Base-by-base conservation (phyloP, 78 protist species). In the Dictyostelium firmibasis region DNA sequence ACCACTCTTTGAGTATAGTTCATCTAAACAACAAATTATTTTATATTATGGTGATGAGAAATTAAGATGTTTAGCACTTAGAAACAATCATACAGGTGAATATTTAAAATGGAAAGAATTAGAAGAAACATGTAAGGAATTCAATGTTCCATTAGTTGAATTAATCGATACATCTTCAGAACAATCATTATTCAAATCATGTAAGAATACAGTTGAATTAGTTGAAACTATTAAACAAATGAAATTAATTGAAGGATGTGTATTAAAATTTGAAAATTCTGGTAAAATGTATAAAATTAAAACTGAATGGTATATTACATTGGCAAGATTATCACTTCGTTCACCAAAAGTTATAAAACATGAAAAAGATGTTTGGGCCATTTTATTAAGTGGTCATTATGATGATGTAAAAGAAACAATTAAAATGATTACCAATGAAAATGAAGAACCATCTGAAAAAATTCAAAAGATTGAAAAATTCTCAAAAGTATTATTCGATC, bases 341-440 rank as follows among this genome's bases (percentile, higher is more conserved):
- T 57, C 53, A 25, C 57, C 84, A 35, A 47, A 78, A 2, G 79
- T 33, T 6, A 31, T 72, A 13, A 72, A 31, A 33, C 20, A 16
- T 33, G 94, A 89, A 81, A 89, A 89, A 60, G 94, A 89, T 50
- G 77, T 89, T 31, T 89, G 86, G 86, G 23, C 74, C 11, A 25
- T 89, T 8, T 20, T 89, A 11, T 79, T 89, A 4, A 41, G 50
- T 27, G 82, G 82, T 3, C 64, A 60, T 16, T 41, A 79, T 38
- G 94, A 89, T 47, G 94, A 89, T 44, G 76, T 77, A 0, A 69
- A 67, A 25, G 82, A 25, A 81, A 14, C 67, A 4, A 29, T 57
- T 38, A 29, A 81, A 29, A 35, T 67, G 13, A 13, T 81, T 14
- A 2, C 57, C 11, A 16, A 35, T 33, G 43, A 27, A 13, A 72